Evolutionary conservation across 495 filamentous ascomycete genomes (phyloP).

Genomic region (Lasiosphaeriaceae sp.): DNA sequence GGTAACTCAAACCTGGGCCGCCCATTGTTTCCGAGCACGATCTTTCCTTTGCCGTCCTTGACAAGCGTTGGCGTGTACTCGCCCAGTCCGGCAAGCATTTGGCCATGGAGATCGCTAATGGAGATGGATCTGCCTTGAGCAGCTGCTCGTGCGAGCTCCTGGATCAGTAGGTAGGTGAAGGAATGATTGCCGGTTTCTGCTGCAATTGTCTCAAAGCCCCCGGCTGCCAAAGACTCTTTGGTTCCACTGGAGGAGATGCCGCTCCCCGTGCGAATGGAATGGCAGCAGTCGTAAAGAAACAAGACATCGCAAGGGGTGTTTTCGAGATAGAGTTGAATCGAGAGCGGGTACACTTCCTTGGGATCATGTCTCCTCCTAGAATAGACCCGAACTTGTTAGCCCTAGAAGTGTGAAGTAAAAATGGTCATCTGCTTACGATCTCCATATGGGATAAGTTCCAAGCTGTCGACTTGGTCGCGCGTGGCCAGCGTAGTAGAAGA

Average conservation of each 20-base stretch:
- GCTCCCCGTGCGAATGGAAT: constrained; percentile 9
- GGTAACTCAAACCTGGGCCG: constrained; percentile 8
- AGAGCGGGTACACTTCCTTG: not conserved
- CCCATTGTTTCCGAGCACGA: not conserved
- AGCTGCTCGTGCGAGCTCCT: constrained; percentile 5
- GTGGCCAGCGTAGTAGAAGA: constrained; percentile 7
- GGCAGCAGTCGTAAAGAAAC: constrained; percentile 13
- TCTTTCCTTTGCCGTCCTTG: not conserved
- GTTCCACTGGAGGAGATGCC: not conserved
- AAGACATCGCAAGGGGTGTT: constrained; percentile 4
- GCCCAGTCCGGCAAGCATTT: not conserved
- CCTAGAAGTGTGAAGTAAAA: not conserved
- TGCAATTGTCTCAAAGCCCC: constrained; percentile 6
- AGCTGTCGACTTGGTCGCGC: not conserved
- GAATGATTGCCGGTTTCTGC: constrained; percentile 10
- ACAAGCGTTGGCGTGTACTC: not conserved
- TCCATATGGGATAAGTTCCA: constrained; percentile 1
- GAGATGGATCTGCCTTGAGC: not conserved
- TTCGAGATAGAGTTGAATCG: constrained; percentile 2
- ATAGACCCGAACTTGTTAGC: not conserved
- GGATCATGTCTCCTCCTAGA: not conserved
- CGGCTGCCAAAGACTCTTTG: constrained; percentile 8
- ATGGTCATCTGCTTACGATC: not conserved
- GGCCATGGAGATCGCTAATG: constrained; percentile 4
- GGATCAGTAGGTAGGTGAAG: constrained; percentile 7